These are phyloP conservation scores for Strobilomyces confusus DNA, from an alignment of 768 basidiomycete genomes.

Conservation along the genomic window DNA sequence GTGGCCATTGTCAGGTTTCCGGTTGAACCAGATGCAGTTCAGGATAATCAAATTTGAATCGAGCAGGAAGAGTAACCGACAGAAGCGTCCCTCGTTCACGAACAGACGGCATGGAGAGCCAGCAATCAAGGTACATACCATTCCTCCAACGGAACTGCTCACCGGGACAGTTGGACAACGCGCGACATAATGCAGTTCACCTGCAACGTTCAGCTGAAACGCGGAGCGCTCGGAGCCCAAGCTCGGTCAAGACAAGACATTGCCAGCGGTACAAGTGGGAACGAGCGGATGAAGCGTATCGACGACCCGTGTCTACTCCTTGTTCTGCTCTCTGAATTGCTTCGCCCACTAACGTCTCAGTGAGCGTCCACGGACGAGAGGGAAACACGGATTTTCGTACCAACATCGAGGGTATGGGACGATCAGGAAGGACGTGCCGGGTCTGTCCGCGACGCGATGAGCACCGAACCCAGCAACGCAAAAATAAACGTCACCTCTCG, in stretches of 20 bases:
- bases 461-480: neutral
- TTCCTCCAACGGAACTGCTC: neutral
- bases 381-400: conserved; percentile 38
- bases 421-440: conserved; percentile 54
- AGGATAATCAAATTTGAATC: neutral
- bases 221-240: neutral
- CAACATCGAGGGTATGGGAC: conserved; percentile 76
- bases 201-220: neutral
- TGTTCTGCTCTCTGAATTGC: conserved; percentile 38
- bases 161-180: neutral
- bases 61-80: neutral
- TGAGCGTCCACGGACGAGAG: conserved; percentile 3
- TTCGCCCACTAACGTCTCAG: conserved; percentile 42
- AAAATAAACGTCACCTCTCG: conserved; percentile 58
- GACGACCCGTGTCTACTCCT: conserved; percentile 11
- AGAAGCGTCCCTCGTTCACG: neutral
- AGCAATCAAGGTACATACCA: neutral
- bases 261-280: neutral
- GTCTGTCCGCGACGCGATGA: conserved; percentile 37
- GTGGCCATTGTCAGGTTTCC: neutral
- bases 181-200: neutral
- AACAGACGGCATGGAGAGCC: neutral
- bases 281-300: neutral
- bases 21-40: neutral
- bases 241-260: too few species aligned